Evolutionary conservation across 164 flowering plant species (phyloP).

Genomic region (Akebia trifoliata): DNA sequence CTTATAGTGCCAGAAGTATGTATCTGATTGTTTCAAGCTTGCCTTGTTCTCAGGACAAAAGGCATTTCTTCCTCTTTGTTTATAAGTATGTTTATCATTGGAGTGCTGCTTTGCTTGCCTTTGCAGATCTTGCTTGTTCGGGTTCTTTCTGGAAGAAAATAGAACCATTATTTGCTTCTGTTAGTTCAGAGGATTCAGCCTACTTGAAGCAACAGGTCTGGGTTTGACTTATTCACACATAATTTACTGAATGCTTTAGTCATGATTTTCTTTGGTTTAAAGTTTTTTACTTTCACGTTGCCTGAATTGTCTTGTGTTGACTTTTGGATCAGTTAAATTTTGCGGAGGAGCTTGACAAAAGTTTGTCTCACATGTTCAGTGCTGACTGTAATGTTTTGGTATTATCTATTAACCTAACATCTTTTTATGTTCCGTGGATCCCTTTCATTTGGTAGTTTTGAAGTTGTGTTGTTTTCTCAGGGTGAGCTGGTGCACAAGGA

Average conservation of each 20-base stretch:
- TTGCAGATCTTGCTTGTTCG: slow-evolving; percentile 54
- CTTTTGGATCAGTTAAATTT: slow-evolving; percentile 22
- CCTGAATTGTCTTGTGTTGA: background rate
- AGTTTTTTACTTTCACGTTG: background rate
- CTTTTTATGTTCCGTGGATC: background rate
- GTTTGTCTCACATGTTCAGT: slow-evolving; percentile 21
- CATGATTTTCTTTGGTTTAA: background rate
- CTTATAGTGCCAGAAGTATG: slow-evolving; percentile 13
- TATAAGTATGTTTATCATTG: background rate
- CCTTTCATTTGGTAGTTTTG: background rate
- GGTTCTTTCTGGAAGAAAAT: slow-evolving; percentile 67
- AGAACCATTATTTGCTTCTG: slow-evolving; percentile 48
- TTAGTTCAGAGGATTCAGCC: slow-evolving; percentile 37
- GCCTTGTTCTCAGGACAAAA: background rate
- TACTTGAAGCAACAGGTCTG: slow-evolving; percentile 58
- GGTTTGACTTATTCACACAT: background rate
- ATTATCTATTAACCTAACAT: slow-evolving; percentile 3
- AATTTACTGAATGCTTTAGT: background rate
- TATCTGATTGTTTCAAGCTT: background rate
- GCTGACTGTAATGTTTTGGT: slow-evolving; percentile 27
- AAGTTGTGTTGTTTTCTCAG: slow-evolving; percentile 20
- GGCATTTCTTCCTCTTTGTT: background rate
- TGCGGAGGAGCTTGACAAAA: slow-evolving; percentile 31
- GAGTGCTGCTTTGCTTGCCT: no score
- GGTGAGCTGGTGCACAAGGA: slow-evolving; percentile 26